These are phyloP conservation scores for Diutina pseudorugosa DNA, from an alignment of 1,139 yeast genomes.

Conservation along the genomic window DNA sequence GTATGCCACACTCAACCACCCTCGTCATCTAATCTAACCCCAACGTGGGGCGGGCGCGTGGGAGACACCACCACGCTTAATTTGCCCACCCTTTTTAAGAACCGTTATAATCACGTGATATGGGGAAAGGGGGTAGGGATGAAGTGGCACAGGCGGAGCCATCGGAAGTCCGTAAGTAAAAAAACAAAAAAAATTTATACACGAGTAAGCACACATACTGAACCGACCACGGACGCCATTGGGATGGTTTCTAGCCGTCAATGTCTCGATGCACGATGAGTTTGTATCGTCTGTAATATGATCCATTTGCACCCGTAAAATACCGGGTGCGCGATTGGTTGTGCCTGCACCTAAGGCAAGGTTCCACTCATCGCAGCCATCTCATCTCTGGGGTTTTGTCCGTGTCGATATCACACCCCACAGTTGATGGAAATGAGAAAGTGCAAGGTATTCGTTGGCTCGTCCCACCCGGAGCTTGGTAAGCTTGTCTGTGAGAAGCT, in stretches of 20 bases:
- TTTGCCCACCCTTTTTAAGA: not conserved
- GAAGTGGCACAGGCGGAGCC: too few relatives aligned
- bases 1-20: not conserved
- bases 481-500: conserved; percentile 77
- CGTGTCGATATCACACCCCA: not conserved
- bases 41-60: not conserved
- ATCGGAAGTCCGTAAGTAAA: too few relatives aligned
- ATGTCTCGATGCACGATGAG: too few relatives aligned
- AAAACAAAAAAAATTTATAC: too few relatives aligned
- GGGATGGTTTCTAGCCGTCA: too few relatives aligned
- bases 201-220: too few relatives aligned
- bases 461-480: conserved; percentile 93
- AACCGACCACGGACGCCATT: too few relatives aligned
- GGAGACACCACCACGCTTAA: too few relatives aligned
- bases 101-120: not conserved
- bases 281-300: not conserved
- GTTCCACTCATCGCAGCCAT: not conserved
- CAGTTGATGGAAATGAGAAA: conserved; percentile 54
- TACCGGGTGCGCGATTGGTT: not conserved
- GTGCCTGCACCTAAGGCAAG: not conserved
- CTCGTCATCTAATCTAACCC: not conserved
- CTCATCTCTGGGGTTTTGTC: not conserved
- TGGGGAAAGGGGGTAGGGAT: not conserved
- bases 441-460: conserved; percentile 93
- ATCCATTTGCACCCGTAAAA: not conserved